phyloP scores from a whole-genome alignment of 305 asterid genomes.

The Ilex paraguariensis region DNA sequence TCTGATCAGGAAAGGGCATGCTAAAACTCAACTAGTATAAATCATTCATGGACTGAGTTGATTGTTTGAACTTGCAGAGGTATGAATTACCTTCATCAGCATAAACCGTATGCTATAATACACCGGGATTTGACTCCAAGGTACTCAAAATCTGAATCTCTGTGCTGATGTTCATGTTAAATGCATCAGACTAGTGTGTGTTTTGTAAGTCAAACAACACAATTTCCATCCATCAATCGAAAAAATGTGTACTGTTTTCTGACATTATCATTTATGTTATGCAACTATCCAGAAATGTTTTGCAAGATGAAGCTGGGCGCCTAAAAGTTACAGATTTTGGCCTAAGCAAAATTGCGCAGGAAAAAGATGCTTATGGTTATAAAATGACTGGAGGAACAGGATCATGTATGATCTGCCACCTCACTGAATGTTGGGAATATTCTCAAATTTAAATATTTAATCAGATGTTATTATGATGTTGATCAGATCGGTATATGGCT shows the following conservation, averaged over 20 bases:
- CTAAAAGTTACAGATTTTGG: conserved; percentile 71
- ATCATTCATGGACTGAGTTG: background rate
- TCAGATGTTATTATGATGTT: conserved; percentile 9
- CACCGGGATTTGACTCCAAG: conserved; percentile 78
- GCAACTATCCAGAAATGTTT: conserved; percentile 49
- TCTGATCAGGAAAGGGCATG: too few relatives aligned
- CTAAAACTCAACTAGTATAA: too few relatives aligned
- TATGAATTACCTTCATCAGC: conserved; percentile 73
- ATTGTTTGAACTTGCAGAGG: conserved; percentile 41
- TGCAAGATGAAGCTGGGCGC: conserved; percentile 61
- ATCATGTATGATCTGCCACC: conserved; percentile 36
- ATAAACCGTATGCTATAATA: conserved; percentile 54
- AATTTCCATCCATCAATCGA: too few relatives aligned
- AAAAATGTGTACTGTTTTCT: too few relatives aligned
- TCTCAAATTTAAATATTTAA: conserved; percentile 2
- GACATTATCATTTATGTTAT: background rate
- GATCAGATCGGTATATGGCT: conserved; percentile 70
- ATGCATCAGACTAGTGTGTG: background rate
- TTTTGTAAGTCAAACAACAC: too few relatives aligned
- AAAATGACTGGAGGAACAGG: conserved; percentile 75
- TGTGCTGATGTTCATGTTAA: background rate
- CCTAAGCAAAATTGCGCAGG: conserved; percentile 56
- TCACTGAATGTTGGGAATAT: conserved; percentile 6
- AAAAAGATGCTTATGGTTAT: conserved; percentile 41
- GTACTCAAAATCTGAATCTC: conserved; percentile 20